Percentiles rank a stretch among this genome's conserved stretches.
Conservation (phyloP, 768 basidiomycete species). For the Psilocybe subaeruginosa region DNA sequence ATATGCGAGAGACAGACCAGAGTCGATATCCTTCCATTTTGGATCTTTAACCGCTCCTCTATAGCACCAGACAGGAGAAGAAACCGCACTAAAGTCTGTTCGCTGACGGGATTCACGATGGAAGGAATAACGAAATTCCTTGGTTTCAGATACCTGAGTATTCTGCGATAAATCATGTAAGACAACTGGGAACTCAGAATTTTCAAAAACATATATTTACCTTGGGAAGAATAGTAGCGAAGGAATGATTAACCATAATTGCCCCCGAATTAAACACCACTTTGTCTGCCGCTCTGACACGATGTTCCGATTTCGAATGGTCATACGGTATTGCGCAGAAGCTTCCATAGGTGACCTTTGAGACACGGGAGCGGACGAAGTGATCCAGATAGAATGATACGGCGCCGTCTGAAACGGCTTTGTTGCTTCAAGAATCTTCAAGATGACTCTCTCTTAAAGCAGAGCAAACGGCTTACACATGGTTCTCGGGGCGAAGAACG, state of each 20-base stretch:
- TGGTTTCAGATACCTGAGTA: slow-evolving; percentile 42
- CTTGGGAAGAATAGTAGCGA: slow-evolving; percentile 22
- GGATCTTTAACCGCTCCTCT: slow-evolving; percentile 21
- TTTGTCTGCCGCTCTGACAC: slow-evolving; percentile 23
- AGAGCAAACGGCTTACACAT: slow-evolving; percentile 20
- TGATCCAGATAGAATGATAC: slow-evolving; percentile 41
- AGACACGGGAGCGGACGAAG: slow-evolving; percentile 45
- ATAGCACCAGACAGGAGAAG: slow-evolving; percentile 25
- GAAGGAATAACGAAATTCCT: slow-evolving; percentile 43
- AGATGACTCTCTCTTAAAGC: slow-evolving; percentile 34
- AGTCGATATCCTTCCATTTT: slow-evolving; percentile 30
- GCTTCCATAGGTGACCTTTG: slow-evolving; percentile 47
- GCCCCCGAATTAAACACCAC: slow-evolving; percentile 33
- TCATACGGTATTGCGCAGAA: slow-evolving; percentile 22
- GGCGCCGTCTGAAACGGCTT: slow-evolving; percentile 52
- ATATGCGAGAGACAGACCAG: slow-evolving; percentile 16
- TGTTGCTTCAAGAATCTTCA: slow-evolving; percentile 24
- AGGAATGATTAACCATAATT: slow-evolving; percentile 32
- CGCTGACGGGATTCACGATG: slow-evolving; percentile 18
- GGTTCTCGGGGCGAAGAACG: slow-evolving; percentile 25
- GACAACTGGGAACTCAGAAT: slow-evolving; percentile 11
- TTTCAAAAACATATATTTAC: background rate
- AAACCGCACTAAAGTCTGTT: slow-evolving; percentile 14
- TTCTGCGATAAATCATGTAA: slow-evolving; percentile 29
- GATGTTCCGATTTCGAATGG: slow-evolving; percentile 36